Evolutionary conservation across 441 rosid genomes (phyloP).

Genomic region (Raphanus hybrid): DNA sequence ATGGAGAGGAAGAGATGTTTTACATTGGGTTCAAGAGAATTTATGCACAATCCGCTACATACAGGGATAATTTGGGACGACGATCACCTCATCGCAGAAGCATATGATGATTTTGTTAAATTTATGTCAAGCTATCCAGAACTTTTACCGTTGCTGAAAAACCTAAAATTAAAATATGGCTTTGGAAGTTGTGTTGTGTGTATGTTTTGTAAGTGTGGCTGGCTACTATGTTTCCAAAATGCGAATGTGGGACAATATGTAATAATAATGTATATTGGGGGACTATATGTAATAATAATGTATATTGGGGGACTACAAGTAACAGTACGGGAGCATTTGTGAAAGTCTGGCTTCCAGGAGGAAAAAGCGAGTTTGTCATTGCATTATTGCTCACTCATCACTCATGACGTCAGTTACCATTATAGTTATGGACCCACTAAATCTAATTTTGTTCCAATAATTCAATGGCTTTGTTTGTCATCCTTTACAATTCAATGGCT

Average conservation of each 20-base stretch:
- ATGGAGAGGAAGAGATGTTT: conserved; percentile 45
- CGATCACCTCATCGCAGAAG: conserved; percentile 51
- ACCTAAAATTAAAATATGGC: conserved; percentile 17
- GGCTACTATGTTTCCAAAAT: neutral
- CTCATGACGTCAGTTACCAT: conserved; percentile 27
- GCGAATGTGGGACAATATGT: neutral
- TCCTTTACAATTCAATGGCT: neutral
- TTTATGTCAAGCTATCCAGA: conserved; percentile 36
- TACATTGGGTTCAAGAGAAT: conserved; percentile 40
- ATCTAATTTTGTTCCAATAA: neutral
- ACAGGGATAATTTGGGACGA: conserved; percentile 83
- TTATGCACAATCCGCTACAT: conserved; percentile 47
- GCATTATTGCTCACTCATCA: conserved; percentile 33
- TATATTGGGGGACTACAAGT: neutral
- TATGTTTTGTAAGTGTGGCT: conserved; percentile 29
- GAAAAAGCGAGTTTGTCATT: conserved; percentile 20
- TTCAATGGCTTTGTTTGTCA: neutral
- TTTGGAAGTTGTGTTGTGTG: neutral
- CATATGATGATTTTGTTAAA: conserved; percentile 46
- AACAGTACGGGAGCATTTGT: neutral
- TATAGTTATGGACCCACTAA: neutral
- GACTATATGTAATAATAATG: neutral
- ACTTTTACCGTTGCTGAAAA: conserved; percentile 40
- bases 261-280: neutral
- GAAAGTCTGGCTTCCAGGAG: neutral